Evolutionary conservation across 441 rosid species (phyloP), one percentile per base, ranked within the genome.

Genomic region (Sinapis alba): DNA sequence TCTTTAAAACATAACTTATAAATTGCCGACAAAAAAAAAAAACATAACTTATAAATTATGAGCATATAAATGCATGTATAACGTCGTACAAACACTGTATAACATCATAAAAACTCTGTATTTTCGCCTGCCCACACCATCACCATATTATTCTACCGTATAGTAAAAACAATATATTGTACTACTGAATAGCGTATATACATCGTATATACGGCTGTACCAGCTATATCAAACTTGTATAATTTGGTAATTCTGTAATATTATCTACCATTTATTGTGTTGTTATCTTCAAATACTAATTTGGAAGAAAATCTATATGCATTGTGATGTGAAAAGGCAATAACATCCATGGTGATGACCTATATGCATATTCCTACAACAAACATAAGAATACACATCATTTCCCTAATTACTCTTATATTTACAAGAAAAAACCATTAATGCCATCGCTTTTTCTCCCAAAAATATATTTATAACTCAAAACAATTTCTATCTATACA

Each of bases 251-350:
- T 41, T 26, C 5, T 70, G 47, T 60, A 27, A 30, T 30, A 3
- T 32, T 6, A 16, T 18, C 45, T 12, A 61, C 45, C 30, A 60
- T 10, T 45, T 51, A 16, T n/a, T 24, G 69, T 11, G 21, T 26
- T 36, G 58, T 16, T 45, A 65, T 73, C 58, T 65, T 23, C 69
- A 58, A 11, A 34, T 11, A 38, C 45, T 28, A 21, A 43, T 65
- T 26, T 73, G 47, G 24, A 65, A 56, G 18, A 38, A 19, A 19
- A 51, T 16, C 36, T 24, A 20, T 30, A 3, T 3, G 26, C 15
- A n/a, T 57, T 1, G 1, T 54, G 3, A 32, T 56, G 3, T 18
- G 6, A 47, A 61, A 60, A 16, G 27, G 59, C 19, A 54, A 73
- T 26, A 54, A 9, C 5, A 38, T 73, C 65, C 57, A 64, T 11